A percentile compares a stretch with the other conserved stretches of the same genome.
phyloP scores from a whole-genome alignment of 2,329 filamentous ascomycete genomes.

The Didymella sp. region DNA sequence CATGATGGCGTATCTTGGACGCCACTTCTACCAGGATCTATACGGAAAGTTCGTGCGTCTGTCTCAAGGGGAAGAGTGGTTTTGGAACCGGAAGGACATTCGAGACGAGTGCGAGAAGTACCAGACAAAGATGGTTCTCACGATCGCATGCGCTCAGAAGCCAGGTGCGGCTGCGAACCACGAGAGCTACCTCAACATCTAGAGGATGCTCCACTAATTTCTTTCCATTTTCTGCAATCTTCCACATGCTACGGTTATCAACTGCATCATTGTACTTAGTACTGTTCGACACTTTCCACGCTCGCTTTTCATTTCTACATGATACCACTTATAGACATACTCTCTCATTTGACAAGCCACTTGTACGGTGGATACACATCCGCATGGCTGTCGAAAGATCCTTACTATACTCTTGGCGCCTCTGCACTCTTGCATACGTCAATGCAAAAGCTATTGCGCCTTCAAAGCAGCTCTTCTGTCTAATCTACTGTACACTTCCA shows the following conservation, averaged over 20 bases:
- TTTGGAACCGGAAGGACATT: conserved; percentile 33
- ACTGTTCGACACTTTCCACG: neutral
- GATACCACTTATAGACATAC: conserved; percentile 22
- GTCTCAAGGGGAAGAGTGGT: conserved; percentile 36
- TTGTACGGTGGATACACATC: neutral
- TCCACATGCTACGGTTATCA: neutral
- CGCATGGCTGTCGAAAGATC: neutral
- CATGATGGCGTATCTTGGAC: conserved; percentile 39
- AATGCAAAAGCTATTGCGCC: neutral
- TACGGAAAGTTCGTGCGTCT: conserved; percentile 30
- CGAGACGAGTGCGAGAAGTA: conserved; percentile 33
- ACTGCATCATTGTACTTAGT: neutral
- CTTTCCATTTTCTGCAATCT: neutral
- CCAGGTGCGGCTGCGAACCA: conserved; percentile 13
- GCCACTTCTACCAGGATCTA: conserved; percentile 37
- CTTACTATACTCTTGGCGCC: neutral
- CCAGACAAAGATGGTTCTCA: conserved; percentile 38
- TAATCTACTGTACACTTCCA: neutral
- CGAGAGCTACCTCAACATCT: conserved; percentile 33
- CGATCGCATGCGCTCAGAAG: conserved; percentile 35
- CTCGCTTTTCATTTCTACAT: conserved; percentile 10
- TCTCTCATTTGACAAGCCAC: conserved; percentile 4
- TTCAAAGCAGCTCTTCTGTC: neutral
- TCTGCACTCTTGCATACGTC: neutral
- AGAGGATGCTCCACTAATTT: neutral